These are phyloP conservation scores for Solanum tarapatanum DNA, from an alignment of 257 asterid genomes.

Conservation along the genomic window DNA sequence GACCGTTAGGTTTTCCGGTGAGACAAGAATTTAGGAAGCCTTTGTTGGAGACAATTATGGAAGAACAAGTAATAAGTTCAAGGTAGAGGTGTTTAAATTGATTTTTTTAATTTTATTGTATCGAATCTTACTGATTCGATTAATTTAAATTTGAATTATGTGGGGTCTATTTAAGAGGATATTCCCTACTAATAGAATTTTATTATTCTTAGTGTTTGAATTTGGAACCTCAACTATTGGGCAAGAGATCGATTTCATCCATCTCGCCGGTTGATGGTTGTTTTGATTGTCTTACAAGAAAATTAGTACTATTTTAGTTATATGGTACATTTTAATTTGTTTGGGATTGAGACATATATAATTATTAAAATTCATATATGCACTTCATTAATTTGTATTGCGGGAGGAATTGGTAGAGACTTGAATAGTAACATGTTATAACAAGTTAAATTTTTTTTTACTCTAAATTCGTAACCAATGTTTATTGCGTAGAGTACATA, in stretches of 20 bases:
- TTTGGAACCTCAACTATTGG: background rate
- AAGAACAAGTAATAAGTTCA: slow-evolving; percentile 14
- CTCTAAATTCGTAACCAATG: background rate
- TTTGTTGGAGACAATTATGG: slow-evolving; percentile 24
- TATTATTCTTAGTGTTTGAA: background rate
- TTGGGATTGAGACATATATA: background rate
- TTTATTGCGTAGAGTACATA: background rate
- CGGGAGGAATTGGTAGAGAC: background rate
- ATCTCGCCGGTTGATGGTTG: background rate
- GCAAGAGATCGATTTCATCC: background rate
- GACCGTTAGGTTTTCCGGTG: background rate
- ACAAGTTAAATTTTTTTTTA: background rate
- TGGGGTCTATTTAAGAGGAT: background rate
- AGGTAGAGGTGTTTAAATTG: background rate
- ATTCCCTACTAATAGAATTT: background rate
- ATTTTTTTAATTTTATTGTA: too few relatives aligned
- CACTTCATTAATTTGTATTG: background rate
- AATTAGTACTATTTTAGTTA: background rate
- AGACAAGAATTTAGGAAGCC: slow-evolving; percentile 17
- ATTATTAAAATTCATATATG: background rate
- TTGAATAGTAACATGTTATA: background rate
- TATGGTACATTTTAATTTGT: background rate
- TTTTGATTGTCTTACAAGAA: background rate
- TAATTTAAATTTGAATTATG: background rate
- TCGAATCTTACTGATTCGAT: background rate